Evolutionary conservation across 768 basidiomycete species (phyloP).

Genomic region (Cystobasidiopsis lactophilus): DNA sequence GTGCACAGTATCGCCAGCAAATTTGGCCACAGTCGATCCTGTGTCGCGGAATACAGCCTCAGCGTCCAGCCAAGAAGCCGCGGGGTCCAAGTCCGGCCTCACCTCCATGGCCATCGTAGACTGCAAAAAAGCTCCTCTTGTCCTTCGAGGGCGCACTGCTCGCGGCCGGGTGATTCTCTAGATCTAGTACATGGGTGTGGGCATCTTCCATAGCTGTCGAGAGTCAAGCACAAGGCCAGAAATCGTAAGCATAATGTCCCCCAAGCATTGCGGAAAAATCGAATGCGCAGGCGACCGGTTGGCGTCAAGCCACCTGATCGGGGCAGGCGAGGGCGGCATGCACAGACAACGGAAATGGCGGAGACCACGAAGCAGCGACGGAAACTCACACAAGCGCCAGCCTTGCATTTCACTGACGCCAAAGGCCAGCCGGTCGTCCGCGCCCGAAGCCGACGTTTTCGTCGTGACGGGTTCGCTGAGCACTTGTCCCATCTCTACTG

Average conservation of each 20-base stretch:
- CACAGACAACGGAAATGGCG: neutral
- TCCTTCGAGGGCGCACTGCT: conserved; percentile 12
- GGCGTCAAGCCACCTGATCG: no score
- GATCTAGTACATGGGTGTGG: conserved; percentile 30
- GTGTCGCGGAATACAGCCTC: neutral
- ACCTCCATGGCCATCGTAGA: conserved; percentile 98
- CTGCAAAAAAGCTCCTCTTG: conserved; percentile 50
- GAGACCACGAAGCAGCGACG: neutral
- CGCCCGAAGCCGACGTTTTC: conserved; percentile 55
- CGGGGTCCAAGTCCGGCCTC: conserved; percentile 19
- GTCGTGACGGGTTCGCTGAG: conserved; percentile 61
- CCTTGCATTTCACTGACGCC: conserved; percentile 94
- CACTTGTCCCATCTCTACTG: conserved; percentile 43
- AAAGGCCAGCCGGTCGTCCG: conserved; percentile 42
- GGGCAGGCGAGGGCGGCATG: neutral
- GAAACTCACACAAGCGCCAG: conserved; percentile 79
- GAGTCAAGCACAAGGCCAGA: neutral
- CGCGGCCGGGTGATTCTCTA: conserved; percentile 11
- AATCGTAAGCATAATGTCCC: neutral
- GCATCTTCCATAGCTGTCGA: conserved; percentile 86
- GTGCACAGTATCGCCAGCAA: conserved; percentile 64
- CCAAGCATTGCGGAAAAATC: neutral
- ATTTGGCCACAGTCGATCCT: conserved; percentile 71
- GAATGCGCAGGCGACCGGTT: neutral
- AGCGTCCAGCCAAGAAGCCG: no score